phyloP scores from a whole-genome alignment of 1,284 basidiomycete species.

The Vanrija pseudolonga region DNA sequence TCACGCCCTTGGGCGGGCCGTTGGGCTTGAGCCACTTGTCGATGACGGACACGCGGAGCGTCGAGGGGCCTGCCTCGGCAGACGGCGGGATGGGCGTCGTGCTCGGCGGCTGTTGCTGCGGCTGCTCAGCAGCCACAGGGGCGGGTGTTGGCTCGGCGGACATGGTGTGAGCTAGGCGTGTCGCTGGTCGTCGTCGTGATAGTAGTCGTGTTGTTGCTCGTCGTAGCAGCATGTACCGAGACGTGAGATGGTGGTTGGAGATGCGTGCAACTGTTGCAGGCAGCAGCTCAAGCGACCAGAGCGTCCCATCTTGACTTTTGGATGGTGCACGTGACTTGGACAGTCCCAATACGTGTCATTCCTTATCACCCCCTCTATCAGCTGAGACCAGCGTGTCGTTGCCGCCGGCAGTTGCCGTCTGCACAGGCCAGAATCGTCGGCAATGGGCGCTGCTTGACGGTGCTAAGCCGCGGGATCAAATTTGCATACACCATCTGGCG shows the following conservation, averaged over 20 bases:
- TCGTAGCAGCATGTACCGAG: background rate
- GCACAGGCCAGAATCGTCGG: no score
- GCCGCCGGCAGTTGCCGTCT: no score
- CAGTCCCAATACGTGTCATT: no score
- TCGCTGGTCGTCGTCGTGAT: no score
- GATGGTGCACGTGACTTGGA: background rate
- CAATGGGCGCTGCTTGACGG: no score
- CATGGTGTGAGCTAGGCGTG: background rate
- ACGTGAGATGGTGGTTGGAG: background rate
- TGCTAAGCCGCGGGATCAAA: no score
- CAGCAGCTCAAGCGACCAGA: background rate
- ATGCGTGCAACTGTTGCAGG: background rate
- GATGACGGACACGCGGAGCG: slow-evolving; percentile 24
- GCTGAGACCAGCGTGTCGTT: no score
- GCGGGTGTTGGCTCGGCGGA: background rate
- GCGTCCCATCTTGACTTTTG: background rate
- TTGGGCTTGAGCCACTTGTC: slow-evolving; percentile 46
- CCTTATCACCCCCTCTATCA: no score
- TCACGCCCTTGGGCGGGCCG: slow-evolving; percentile 42
- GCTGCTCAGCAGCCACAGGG: background rate
- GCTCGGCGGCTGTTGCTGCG: background rate
- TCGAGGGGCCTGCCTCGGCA: slow-evolving; percentile 19
- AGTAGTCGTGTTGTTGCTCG: background rate
- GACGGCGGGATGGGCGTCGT: slow-evolving; percentile 3
- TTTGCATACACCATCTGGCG: background rate